Evolutionary conservation across 2,329 filamentous ascomycete genomes (phyloP), one percentile per base, ranked within the genome.

Genomic region (Septoria petroselini): DNA sequence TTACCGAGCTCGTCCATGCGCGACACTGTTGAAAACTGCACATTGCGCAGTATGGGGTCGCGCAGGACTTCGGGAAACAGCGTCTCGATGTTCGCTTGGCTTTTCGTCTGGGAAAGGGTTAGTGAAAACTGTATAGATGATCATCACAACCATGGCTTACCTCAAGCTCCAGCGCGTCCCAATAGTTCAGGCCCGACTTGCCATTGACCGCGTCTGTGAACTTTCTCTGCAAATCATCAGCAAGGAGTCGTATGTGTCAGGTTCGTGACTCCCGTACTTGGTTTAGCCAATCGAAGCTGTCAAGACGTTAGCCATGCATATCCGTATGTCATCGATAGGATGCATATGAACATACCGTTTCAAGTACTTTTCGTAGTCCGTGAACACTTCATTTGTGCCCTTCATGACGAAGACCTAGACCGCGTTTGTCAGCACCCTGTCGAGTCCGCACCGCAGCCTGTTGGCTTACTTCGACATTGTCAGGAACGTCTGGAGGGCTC

Each of bases 201-300:
- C 93, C 93, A 9, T 90, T 95, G 58, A 97, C 94, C 67, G 95
- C 88, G 70, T 94, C 95, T 54, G 94, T 95, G 70, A 97, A 98
- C 48, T 86, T 83, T 65, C 84, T 88, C 84, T 91, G 61, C 30
- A 15, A 23, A n/a, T 1, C 14, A 47, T 66, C 33, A 65, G 59
- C 50, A 8, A 38, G 41, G 18, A 12, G 12, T 21, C 25, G 17
- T 14, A 15, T 19, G 14, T n/a, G 8, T n/a, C 14, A 40, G 27
- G 19, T 25, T 43, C 12, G 29, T 29, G 27, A n/a, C 15, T 17
- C 17, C 43, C 78, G 63, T 75, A 88, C 88, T 81, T 94, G 88
- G 61, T 86, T 90, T 68, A 95, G 95, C 67, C 95, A 96, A 68
- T 96, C 91, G 79, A 91, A 85, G 52, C 89, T 94, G 61, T 21